Evolutionary conservation across 2,329 filamentous ascomycete species (phyloP), one percentile per base, ranked within the genome.

Genomic region (Cladophialophora psammophila): DNA sequence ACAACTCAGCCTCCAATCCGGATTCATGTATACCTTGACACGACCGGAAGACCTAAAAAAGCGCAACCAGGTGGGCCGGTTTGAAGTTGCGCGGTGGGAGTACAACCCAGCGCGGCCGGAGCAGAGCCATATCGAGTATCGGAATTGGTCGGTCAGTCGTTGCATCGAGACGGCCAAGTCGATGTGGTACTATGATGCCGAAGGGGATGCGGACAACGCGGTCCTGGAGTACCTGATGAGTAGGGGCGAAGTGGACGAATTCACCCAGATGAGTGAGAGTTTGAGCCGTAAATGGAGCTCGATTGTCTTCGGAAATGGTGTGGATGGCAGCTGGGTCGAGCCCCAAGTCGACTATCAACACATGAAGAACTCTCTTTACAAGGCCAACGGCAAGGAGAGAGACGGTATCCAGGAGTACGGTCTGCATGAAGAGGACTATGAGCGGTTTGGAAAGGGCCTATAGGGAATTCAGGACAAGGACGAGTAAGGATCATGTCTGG

Each of bases 1-100:
- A 71, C 79, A 82, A 69, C 72, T 79, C 6, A 60, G 58, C 58
- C 26, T 60, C 31, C 58, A 60, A 8, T 60, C 58, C 0, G 58
- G 58, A 31, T n/a, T 18, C 3, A 60, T 60, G 58, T 60, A 60
- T 36, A 50, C 31, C 40, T 26, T 60, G 42, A 26, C 58, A n/a
- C 40, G 18, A 31, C 58, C 58, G 6, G 58, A 60, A 36, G 58
- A 60, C 5, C 58, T 42, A 20, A 31, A 52, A 60, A 52, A 52
- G 35, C 58, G 58, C 8, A 35, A 50, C 42, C 35, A 38, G 7
- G 40, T 40, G 31, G 58, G 58, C 31, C 20, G 58, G n/a, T 60
- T 60, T 26, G 58, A 60, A 60, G 58, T 60, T 10, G 58, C 58
- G 5, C 58, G 58, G 4, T 60, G 58, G 58, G 58, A 60, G 58